These are phyloP conservation scores for Amylocystis lapponica DNA, from an alignment of 768 basidiomycete genomes.

Conservation along the genomic window DNA sequence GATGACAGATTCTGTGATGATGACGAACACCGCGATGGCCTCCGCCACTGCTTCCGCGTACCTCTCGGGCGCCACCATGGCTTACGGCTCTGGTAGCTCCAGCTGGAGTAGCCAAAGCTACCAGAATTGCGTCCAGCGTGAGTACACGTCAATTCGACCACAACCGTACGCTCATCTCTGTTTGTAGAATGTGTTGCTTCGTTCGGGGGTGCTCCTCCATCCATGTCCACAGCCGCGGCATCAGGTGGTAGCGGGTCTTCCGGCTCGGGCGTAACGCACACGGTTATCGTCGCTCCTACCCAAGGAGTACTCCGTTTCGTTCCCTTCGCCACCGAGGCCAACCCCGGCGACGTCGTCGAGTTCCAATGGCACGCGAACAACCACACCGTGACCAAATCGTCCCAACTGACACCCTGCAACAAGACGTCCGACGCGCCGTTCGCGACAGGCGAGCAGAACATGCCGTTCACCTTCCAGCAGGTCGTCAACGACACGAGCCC, in stretches of 20 bases:
- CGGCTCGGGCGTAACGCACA: constrained; percentile 59
- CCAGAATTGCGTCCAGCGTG: constrained; percentile 66
- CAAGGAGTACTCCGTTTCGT: constrained; percentile 72
- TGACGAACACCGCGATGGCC: constrained; percentile 1
- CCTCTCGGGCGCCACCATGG: constrained; percentile 10
- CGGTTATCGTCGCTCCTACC: constrained; percentile 72
- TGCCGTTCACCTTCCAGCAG: constrained; percentile 62
- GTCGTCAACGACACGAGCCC: constrained; percentile 69
- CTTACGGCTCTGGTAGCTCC: constrained; percentile 58
- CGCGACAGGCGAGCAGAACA: constrained; percentile 58
- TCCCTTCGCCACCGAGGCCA: constrained; percentile 70
- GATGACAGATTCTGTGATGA: no score
- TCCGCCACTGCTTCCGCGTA: constrained; percentile 1
- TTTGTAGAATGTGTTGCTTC: constrained; percentile 56
- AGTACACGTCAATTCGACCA: constrained; percentile 21
- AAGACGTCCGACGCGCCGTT: constrained; percentile 54
- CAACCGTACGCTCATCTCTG: no score
- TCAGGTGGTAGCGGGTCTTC: constrained; percentile 20
- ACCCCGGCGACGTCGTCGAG: constrained; percentile 69
- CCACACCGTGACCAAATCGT: constrained; percentile 82
- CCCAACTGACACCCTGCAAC: constrained; percentile 66
- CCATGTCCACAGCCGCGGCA: constrained; percentile 17
- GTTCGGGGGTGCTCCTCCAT: constrained; percentile 38
- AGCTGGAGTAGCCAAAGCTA: constrained; percentile 56
- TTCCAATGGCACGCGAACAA: constrained; percentile 76